A percentile compares a stretch with the other conserved stretches of the same genome.
phyloP scores from a whole-genome alignment of 2,329 filamentous ascomycete genomes.

The Blumeria hordei region DNA sequence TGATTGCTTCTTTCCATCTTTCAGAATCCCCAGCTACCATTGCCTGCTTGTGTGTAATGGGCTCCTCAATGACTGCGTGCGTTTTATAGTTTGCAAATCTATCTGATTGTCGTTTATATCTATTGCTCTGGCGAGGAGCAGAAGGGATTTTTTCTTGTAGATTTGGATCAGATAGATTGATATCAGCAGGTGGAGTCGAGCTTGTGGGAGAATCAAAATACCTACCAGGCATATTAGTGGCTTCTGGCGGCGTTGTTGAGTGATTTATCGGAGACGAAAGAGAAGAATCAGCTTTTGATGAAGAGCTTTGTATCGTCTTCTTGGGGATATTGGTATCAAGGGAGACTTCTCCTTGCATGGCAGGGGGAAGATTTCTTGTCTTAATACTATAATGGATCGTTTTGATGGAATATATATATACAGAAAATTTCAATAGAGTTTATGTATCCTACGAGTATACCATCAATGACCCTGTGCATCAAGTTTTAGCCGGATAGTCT shows the following conservation, averaged over 20 bases:
- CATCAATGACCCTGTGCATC: neutral
- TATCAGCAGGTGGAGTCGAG: neutral
- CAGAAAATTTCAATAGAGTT: neutral
- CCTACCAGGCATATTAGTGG: too few relatives aligned
- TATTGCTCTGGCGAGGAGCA: neutral
- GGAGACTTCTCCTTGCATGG: neutral
- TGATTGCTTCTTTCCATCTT: neutral
- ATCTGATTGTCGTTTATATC: neutral
- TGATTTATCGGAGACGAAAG: too few relatives aligned
- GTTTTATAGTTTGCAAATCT: neutral
- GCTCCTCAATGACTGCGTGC: neutral
- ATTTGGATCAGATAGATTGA: neutral
- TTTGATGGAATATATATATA: conserved; percentile 1
- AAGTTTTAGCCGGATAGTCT: conserved; percentile 1
- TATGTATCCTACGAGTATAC: neutral
- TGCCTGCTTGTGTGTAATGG: neutral
- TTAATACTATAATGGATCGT: neutral
- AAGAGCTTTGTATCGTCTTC: too few relatives aligned
- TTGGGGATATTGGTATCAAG: neutral
- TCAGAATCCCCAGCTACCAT: neutral
- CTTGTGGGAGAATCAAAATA: neutral
- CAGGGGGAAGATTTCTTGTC: neutral
- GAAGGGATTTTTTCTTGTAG: neutral
- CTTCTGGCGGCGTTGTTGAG: too few relatives aligned
- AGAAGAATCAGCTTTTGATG: too few relatives aligned